Percentiles rank a stretch among this genome's conserved stretches.
phyloP scores from a whole-genome alignment of 2,329 filamentous ascomycete genomes.

The Fusarium anguioides region DNA sequence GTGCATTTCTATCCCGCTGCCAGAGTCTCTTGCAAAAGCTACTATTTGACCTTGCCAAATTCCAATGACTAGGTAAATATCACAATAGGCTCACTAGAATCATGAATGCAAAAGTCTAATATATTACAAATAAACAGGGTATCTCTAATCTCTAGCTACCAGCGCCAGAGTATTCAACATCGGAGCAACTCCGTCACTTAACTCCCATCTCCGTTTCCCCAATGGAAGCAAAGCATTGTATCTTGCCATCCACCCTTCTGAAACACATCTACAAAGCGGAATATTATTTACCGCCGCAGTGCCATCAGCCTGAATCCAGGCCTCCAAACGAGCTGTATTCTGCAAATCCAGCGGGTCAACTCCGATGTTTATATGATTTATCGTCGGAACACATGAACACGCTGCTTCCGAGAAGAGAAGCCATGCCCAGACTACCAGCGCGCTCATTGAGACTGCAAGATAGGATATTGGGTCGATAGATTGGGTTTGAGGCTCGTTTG shows the following conservation, averaged over 20 bases:
- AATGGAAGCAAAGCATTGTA: slow-evolving; percentile 37
- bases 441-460: slow-evolving; percentile 48
- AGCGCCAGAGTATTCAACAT: slow-evolving; percentile 26
- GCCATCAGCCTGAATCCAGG: slow-evolving; percentile 44
- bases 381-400: slow-evolving; percentile 44
- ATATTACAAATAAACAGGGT: slow-evolving; percentile 3
- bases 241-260: slow-evolving; percentile 42
- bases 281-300: slow-evolving; percentile 46
- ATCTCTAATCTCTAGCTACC: slow-evolving; percentile 25
- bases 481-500: slow-evolving; percentile 23
- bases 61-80: no score
- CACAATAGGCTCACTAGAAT: no score
- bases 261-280: slow-evolving; percentile 48
- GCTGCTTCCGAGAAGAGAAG: slow-evolving; percentile 43
- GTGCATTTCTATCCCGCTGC: neutral
- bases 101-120: neutral
- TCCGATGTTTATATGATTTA: slow-evolving; percentile 42
- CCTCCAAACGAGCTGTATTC: slow-evolving; percentile 41
- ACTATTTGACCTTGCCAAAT: no score
- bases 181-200: slow-evolving; percentile 37
- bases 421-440: slow-evolving; percentile 53
- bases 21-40: no score
- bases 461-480: slow-evolving; percentile 51
- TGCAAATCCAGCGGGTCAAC: slow-evolving; percentile 41
- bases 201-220: slow-evolving; percentile 37